Base-by-base conservation (phyloP, 2,329 filamentous ascomycete genomes). In the Aspergillus candidus region DNA sequence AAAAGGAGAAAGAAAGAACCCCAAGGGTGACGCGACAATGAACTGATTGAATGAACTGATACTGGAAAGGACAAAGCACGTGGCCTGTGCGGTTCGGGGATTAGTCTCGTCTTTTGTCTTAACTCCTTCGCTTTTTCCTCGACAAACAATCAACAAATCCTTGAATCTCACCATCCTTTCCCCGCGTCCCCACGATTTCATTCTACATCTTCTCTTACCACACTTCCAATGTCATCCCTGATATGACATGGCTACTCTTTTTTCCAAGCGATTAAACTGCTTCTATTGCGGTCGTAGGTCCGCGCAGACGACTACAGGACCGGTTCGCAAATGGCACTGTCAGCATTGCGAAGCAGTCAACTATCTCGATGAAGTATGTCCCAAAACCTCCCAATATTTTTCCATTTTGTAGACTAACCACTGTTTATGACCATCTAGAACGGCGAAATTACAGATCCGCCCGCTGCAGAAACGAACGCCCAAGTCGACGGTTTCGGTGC, bases 401-500 rank as follows among this genome's bases (percentile, higher is more conserved):
- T 39, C 27, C n/a, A 46, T 14, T 15, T 35, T 29, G 27, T 30
- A n/a, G 46, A 38, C 35, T 29, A 41, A 43, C 15, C 39, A 8
- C 51, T 57, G 40, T 59, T 55, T 46, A 52, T 54, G 55, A 51
- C 17, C 11, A 50, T 47, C 3, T 58, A 93, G 86, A 80, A 88
- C 63, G 91, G 91, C 58, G 82, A 94, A 40, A 93, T 97, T 53
- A 85, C 87, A 44, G 91, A 98, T 65, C 88, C 90, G 18, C 89
- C 88, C 2, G 74, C 82, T 17, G 69, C 76, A 14, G 78, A 79
- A 46, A 77, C 74, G n/a, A 68, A 70, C 38, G 63, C 65, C 48
- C 63, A 53, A 32, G 52, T 44, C 32, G 53, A 51, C 53, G 62
- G 55, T 29, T 51, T 67, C 53, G 51, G 59, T 57, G 60, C 68